Evolutionary conservation across 495 filamentous ascomycete genomes (phyloP), one percentile per base, ranked within the genome.

Genomic region (Penicillium bialowiezense): DNA sequence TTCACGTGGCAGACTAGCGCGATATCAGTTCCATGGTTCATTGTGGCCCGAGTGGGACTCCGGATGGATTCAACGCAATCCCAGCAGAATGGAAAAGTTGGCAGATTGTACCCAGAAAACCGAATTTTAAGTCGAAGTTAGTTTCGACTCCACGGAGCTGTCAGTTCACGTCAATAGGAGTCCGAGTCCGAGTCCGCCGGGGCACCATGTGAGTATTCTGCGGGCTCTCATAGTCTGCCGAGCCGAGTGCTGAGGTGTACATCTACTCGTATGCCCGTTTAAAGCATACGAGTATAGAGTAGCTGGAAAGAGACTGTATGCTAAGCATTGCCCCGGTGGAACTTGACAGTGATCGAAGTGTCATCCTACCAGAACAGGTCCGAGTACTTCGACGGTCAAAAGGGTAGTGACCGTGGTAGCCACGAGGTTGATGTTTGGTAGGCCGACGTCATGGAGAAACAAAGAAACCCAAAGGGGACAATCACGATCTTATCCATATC

Each of bases 1-100:
- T 54, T 58, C 58, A 55, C 58, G 51, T 55, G 51, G 51, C 41
- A 26, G 19, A 24, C n/a, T 18, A 19, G 31, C 12, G 5, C 1
- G 7, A 37, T 3, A 3, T 36, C 13, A 20, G 10, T 37, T 38
- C 44, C 44, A 47, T 36, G 43, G 43, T 26, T 18, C 12, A n/a
- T 0, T 17, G 39, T 41, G 42, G 18, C n/a, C 28, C 19, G 23
- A 26, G 23, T 26, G 23, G 23, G 32, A 18, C 13, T 35, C 33
- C 0, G 24, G 20, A 10, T 41, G 54, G 29, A 20, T 24, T 15
- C 17, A 24, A 43, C 15, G 15, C 7, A n/a, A 31, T 9, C 20
- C 10, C 28, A 44, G 23, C 23, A 26, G 23, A 4, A 3, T 4
- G 9, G 14, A 44, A 31, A 33, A 31, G 15, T 44, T 28, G 41